Evolutionary conservation across 495 filamentous ascomycete genomes (phyloP), one percentile per base, ranked within the genome.

Genomic region (Jackrogersella multiformis): DNA sequence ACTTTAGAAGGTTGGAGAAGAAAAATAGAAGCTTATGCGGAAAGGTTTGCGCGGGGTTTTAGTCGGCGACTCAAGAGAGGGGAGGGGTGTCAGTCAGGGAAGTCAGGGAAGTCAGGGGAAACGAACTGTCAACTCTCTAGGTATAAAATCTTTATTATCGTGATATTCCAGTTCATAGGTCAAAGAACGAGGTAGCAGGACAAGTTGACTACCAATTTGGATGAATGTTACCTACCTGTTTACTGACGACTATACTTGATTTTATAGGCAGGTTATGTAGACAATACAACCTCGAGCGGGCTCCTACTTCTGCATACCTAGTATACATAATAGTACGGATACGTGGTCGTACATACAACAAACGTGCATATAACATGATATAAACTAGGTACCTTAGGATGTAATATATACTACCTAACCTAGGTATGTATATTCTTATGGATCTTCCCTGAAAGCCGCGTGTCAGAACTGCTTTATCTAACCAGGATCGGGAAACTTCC

Each of bases 71-170:
- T n/a, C n/a, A n/a, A n/a, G n/a, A n/a, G n/a, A n/a, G n/a, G n/a
- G n/a, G n/a, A n/a, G n/a, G n/a, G n/a, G n/a, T n/a, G n/a, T n/a
- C n/a, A n/a, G n/a, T n/a, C n/a, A n/a, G n/a, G n/a, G n/a, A n/a
- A n/a, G 36, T 32, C 55, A 61, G 64, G n/a, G 55, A 13, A 57
- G 51, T 57, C 49, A 55, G 52, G 57, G 44, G 57, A 42, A 52
- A 23, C 36, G 5, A 44, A 24, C 21, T 54, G 55, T 59, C 48
- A 56, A 41, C 39, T 32, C 34, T 48, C 36, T 26, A 56, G 21
- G 51, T 35, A 52, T 68, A 35, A 68, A 52, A 68, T 68, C 52
- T 68, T 68, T 68, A 68, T 42, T 61, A 38, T 32, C 49, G 32
- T 23, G 30, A n/a, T 13, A 26, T 20, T 62, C 21, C 7, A 35